These are phyloP conservation scores for Rosa multiflora DNA, from an alignment of 306 rosid species.

Conservation along the genomic window DNA sequence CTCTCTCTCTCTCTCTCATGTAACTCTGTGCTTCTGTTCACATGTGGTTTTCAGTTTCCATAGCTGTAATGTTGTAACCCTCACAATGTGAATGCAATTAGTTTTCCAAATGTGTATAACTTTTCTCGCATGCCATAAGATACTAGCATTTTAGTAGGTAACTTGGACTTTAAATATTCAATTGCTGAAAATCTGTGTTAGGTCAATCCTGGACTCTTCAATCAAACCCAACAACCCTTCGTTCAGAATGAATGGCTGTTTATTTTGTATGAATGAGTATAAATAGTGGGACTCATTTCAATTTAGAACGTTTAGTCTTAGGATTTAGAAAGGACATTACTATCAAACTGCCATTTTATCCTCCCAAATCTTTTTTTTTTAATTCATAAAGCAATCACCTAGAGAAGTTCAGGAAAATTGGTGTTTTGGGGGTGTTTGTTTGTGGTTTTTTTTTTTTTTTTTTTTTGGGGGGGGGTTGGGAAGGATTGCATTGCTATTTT, in stretches of 20 bases:
- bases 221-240: neutral
- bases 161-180: neutral
- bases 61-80: too few relatives aligned
- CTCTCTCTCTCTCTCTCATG: constrained; percentile 9
- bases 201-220: neutral
- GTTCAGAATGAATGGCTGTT: neutral
- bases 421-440: too few relatives aligned
- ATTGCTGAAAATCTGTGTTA: neutral
- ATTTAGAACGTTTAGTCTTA: neutral
- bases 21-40: neutral
- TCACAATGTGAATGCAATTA: neutral
- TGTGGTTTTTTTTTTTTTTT: too few relatives aligned
- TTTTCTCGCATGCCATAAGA: neutral
- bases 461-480: too few relatives aligned
- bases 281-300: neutral
- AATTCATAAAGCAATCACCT: neutral
- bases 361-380: neutral
- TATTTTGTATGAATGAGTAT: neutral
- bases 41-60: neutral
- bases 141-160: neutral
- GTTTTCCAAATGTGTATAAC: neutral
- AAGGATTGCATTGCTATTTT: neutral
- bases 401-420: neutral
- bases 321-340: neutral
- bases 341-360: neutral